A percentile compares a stretch with the other conserved stretches of the same genome.
phyloP scores from a whole-genome alignment of 148 eudicot genomes.

The Fagopyrum tataricum region DNA sequence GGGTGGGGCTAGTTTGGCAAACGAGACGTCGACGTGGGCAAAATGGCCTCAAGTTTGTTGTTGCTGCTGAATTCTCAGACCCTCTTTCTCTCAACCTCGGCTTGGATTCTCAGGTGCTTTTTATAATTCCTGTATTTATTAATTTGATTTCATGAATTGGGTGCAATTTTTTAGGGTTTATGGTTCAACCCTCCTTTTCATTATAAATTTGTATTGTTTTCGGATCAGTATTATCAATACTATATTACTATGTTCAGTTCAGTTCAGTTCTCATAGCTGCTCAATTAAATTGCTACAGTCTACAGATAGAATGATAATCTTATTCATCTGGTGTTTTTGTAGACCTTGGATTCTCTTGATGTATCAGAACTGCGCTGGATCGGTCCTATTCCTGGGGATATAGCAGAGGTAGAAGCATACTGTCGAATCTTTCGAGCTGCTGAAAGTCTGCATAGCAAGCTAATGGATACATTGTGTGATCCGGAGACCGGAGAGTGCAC shows the following conservation, averaged over 20 bases:
- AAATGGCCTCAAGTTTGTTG: conserved; percentile 38
- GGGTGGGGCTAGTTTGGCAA: conserved; percentile 26
- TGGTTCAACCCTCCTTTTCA: background rate
- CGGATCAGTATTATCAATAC: background rate
- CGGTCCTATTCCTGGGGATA: conserved; percentile 97
- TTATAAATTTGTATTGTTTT: background rate
- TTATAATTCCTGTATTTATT: too few species aligned
- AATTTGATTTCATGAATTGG: background rate
- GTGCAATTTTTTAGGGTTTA: background rate
- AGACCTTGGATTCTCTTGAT: conserved; percentile 52
- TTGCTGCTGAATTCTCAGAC: conserved; percentile 48
- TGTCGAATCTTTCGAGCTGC: conserved; percentile 94
- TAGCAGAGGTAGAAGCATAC: conserved; percentile 96
- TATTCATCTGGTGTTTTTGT: conserved; percentile 24
- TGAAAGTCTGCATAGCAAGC: conserved; percentile 61
- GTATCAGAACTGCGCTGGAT: conserved; percentile 56
- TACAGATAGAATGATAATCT: background rate
- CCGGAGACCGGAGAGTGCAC: conserved; percentile 85
- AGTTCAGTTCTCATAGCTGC: background rate
- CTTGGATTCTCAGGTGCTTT: conserved; percentile 58
- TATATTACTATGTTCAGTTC: background rate
- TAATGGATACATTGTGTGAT: conserved; percentile 87
- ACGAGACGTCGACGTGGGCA: conserved; percentile 27
- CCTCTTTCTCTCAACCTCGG: conserved; percentile 44
- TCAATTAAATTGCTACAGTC: background rate